These are phyloP conservation scores for Gardenia jasminoides DNA, from an alignment of 257 asterid genomes.

Conservation along the genomic window DNA sequence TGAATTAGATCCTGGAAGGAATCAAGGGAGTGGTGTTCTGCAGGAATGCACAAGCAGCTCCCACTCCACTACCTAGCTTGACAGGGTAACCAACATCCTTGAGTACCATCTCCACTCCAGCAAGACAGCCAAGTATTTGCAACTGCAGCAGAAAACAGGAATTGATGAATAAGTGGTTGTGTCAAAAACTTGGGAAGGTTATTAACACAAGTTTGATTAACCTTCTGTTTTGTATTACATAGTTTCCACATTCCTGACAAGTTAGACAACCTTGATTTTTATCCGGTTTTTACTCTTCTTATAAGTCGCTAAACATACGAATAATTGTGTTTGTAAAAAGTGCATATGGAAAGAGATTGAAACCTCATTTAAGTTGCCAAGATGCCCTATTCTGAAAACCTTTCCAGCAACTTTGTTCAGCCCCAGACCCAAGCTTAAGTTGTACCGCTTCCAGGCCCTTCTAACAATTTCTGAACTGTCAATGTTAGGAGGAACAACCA, in stretches of 20 bases:
- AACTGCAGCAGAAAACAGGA: slow-evolving; percentile 36
- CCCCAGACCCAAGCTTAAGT: slow-evolving; percentile 94
- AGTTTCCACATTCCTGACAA: no score
- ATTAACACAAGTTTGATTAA: no score
- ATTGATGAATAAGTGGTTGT: neutral
- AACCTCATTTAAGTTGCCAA: slow-evolving; percentile 92
- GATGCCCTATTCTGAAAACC: slow-evolving; percentile 98
- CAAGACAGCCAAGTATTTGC: slow-evolving; percentile 95
- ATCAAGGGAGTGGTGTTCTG: slow-evolving; percentile 88
- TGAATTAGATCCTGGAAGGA: slow-evolving; percentile 85
- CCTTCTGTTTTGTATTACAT: no score
- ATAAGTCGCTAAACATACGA: neutral
- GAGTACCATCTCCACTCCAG: slow-evolving; percentile 99
- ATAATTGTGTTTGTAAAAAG: neutral
- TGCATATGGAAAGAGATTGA: neutral
- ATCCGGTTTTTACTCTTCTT: neutral
- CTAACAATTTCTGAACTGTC: slow-evolving; percentile 76
- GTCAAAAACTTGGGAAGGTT: neutral
- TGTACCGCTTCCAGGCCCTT: slow-evolving; percentile 92
- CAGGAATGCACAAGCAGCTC: slow-evolving; percentile 81
- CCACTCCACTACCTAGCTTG: slow-evolving; percentile 90
- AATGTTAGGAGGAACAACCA: slow-evolving; percentile 73
- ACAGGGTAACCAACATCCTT: slow-evolving; percentile 90
- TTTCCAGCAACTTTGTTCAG: slow-evolving; percentile 96
- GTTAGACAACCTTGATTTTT: neutral